Evolutionary conservation across 352 stramenopile genomes (phyloP), one percentile per base, ranked within the genome.

Genomic region (Phytopythium vexans): DNA sequence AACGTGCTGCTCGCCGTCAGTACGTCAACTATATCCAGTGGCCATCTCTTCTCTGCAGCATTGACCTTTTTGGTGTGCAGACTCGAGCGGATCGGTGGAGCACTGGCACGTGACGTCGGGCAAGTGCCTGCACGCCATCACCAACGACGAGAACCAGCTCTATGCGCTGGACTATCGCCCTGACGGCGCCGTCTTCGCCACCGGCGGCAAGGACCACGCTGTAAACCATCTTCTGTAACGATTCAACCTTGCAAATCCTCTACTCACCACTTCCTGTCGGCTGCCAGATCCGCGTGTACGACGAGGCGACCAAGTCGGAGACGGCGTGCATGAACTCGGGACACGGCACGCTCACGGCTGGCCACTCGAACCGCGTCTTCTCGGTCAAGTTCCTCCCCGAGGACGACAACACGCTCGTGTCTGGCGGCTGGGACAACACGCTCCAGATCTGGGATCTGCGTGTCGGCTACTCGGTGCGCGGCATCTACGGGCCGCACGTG

Each of bases 21-120:
- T 93, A 82, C 27, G 82, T 88, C 14, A 1, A 0, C 8, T 5
- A 14, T 7, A 21, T 44, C n/a, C 1, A 31, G 6, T 45, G 3
- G 41, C n/a, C 4, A 45, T 8, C 27, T 34, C 8, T 21, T n/a
- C 21, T 21, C 4, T 49, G 12, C 34, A 27, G 1, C 21, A 27
- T 27, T 27, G 21, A 27, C 21, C 21, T 51, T 21, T 64, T 51
- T 42, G n/a, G 21, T 52, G n/a, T 60, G 42, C 50, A 89, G 85
- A 94, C 64, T 89, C 82, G 33, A 91, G 92, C 47, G 88, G 89
- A 15, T 91, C 78, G 12, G 84, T 97, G 34, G 82, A 96, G 55
- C 88, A 97, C 61, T 97, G 89, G 89, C 91, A 97, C 64, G 89
- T 97, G 51, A 97, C 91, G 16, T 95, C 84, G 3, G 84, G 88